Evolutionary conservation across 1,284 basidiomycete genomes (phyloP).

Genomic region (Pseudozyma tsukubaensis): DNA sequence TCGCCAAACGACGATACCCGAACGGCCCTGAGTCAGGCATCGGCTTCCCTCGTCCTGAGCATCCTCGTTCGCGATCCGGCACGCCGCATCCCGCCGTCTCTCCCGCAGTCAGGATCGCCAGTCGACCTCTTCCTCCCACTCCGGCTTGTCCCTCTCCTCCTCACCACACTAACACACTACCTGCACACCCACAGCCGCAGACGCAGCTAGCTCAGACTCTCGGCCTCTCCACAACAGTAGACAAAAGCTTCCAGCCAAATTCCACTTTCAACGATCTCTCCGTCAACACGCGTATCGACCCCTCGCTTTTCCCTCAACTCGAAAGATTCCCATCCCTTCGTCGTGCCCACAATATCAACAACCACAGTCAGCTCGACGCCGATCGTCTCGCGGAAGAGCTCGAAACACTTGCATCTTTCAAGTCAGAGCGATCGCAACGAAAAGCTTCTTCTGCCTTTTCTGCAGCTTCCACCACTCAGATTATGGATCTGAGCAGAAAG

Average conservation of each 20-base stretch:
- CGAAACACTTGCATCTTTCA: conserved; percentile 17
- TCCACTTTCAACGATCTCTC: not conserved
- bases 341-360: not conserved
- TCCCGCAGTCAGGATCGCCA: conserved; percentile 3
- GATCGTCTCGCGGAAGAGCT: conserved; percentile 20
- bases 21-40: not conserved
- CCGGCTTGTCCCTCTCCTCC: conserved; percentile 4
- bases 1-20: conserved; percentile 13
- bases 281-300: conserved; percentile 14
- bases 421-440: not conserved
- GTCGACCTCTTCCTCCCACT: conserved; percentile 30
- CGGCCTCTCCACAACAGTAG: not conserved
- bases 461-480: not conserved
- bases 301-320: not conserved
- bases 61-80: conserved; percentile 1
- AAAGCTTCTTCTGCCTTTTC: not conserved
- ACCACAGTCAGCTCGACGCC: conserved; percentile 6
- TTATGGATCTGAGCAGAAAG: conserved; percentile 13
- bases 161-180: not conserved
- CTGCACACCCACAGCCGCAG: not conserved
- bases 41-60: not conserved
- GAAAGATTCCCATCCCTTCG: conserved; percentile 7
- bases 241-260: not conserved
- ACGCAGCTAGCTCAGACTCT: not conserved
- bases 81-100: conserved; percentile 7